Evolutionary conservation across 805 yeast genomes (phyloP), one percentile per base, ranked within the genome.

Genomic region (Myxozyma nipponensis): DNA sequence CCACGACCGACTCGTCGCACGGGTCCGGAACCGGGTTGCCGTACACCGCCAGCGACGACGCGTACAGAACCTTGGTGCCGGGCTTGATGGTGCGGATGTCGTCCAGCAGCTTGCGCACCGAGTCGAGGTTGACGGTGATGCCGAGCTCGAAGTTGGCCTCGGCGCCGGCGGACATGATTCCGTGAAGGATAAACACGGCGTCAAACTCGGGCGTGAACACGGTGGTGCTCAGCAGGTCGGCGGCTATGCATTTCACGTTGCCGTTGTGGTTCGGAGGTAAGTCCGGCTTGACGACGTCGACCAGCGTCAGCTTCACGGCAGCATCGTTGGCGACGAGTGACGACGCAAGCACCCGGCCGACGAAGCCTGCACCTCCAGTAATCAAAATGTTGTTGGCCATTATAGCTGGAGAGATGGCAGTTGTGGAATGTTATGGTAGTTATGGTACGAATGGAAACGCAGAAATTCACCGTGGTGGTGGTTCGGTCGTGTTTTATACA

Each of bases 161-260:
- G 5, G 64, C 44, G 15, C 63, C 63, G 15, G 62, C 55, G 3
- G 63, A 60, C 63, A 60, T 60, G 47, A 60, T 57, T 17, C 63
- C 63, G 44, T 60, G 63, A 39, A 60, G 58, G 21, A 60, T 44
- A 30, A 42, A 59, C 21, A 49, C 56, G 2, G 47, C 52, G 35
- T 56, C 58, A 15, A 58, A 18, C 30, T 48, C 52, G 13, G 39
- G 17, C 18, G 47, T 42, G 26, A 52, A 44, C 3, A 57, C 42
- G 2, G 35, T 30, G 19, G 22, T 37, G 5, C 56, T 47, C 15
- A 45, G 42, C 15, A 60, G 47, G 42, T 60, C 63, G 15, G 59
- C 59, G 32, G 49, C 43, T 15, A 59, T 22, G 15, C 42, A 21
- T 3, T 38, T 25, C 2, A 49, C 58, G 18, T 32, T 32, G 13